Conservation (phyloP, 78 protist genomes). For the Dictyostelium discoideum region dicty_2.7 NC_007089.4:4412001-4412500, state of each 20-base stretch:
- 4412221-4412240: background rate
- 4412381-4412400: constrained; percentile 14
- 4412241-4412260: background rate
- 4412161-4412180: constrained; percentile 73
- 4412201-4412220: background rate
- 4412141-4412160: constrained; percentile 69
- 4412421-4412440: constrained; percentile 49
- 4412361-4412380: constrained; percentile 1
- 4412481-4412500: background rate
- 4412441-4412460: constrained; percentile 47
- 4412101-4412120: background rate
- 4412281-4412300: background rate
- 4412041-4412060: constrained; percentile 40
- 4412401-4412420: constrained; percentile 45
- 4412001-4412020: background rate
- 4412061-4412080: constrained; percentile 69
- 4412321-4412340: background rate
- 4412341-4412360: background rate
- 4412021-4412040: constrained; percentile 27
- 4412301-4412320: background rate
- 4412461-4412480: constrained; percentile 6
- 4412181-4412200: constrained; percentile 40
- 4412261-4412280: constrained; percentile 24
- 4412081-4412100: constrained; percentile 24
- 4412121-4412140: constrained; percentile 56